Conservation (phyloP, 2,329 filamentous ascomycete genomes). For the Penicillium oxalicum region DNA sequence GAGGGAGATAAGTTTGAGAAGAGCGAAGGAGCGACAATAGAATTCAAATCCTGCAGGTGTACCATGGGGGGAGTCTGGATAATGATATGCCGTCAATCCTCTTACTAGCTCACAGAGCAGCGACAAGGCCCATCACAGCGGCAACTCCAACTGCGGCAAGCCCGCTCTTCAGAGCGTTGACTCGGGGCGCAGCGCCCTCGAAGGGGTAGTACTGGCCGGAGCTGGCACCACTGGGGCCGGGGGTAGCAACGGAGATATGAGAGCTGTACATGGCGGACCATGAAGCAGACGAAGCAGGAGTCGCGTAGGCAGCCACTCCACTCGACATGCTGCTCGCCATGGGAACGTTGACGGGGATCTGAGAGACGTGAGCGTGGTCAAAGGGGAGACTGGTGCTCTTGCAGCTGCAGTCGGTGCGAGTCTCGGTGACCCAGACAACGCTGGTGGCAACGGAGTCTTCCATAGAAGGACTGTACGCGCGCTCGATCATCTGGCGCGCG, state of each 20-base stretch:
- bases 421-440: conserved; percentile 20
- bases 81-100: too few species aligned
- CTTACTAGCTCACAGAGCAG: conserved; percentile 12
- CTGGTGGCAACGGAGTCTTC: neutral
- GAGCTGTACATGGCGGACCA: conserved; percentile 12
- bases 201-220: conserved; percentile 13
- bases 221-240: conserved; percentile 16
- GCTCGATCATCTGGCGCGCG: conserved; percentile 7
- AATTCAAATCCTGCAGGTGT: too few species aligned
- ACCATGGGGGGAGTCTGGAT: too few species aligned
- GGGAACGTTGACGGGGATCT: conserved; percentile 18
- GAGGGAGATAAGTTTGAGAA: too few species aligned
- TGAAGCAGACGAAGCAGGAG: conserved; percentile 9
- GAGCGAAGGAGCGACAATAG: too few species aligned
- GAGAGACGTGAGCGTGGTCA: conserved; percentile 10
- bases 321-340: conserved; percentile 10
- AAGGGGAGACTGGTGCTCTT: conserved; percentile 6
- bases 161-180: conserved; percentile 6
- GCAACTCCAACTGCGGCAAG: conserved; percentile 15
- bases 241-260: conserved; percentile 8
- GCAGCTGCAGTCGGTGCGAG: conserved; percentile 18
- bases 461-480: conserved; percentile 8
- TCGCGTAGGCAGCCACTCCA: conserved; percentile 5
- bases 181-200: conserved; percentile 14
- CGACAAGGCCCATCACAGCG: conserved; percentile 20